phyloP scores from a whole-genome alignment of 2,329 filamentous ascomycete genomes.

The Stagonosporopsis cucurbitacearum region DNA sequence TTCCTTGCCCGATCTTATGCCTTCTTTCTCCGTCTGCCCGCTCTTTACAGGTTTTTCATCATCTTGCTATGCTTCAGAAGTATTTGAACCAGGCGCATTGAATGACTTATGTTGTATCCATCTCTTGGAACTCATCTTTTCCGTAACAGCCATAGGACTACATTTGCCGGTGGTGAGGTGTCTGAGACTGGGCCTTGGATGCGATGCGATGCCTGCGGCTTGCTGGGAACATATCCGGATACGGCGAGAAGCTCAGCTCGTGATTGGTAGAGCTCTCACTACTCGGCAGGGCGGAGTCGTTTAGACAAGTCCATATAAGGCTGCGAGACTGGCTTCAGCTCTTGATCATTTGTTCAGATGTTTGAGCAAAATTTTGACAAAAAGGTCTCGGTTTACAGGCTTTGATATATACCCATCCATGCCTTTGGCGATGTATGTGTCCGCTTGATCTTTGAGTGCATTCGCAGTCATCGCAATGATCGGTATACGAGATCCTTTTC shows the following conservation, averaged over 20 bases:
- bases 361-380: conserved; percentile 52
- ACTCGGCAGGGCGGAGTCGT: neutral
- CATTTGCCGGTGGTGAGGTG: too few species aligned
- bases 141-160: neutral
- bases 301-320: neutral
- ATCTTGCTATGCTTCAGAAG: neutral
- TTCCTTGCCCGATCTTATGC: neutral
- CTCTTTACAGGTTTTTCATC: neutral
- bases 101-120: neutral
- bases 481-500: conserved; percentile 39
- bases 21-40: neutral
- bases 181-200: too few species aligned
- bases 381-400: conserved; percentile 58
- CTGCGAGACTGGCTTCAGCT: neutral
- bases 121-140: neutral
- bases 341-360: conserved; percentile 25
- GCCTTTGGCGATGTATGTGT: conserved; percentile 60
- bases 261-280: neutral
- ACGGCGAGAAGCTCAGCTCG: too few species aligned
- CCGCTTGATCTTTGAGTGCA: conserved; percentile 62
- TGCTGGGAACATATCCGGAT: neutral
- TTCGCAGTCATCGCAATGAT: conserved; percentile 65
- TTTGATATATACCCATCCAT: conserved; percentile 65
- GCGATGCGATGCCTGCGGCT: too few species aligned
- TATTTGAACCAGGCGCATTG: neutral